Conservation (phyloP, 2,329 filamentous ascomycete species). For the Nemania bipapillata region DNA sequence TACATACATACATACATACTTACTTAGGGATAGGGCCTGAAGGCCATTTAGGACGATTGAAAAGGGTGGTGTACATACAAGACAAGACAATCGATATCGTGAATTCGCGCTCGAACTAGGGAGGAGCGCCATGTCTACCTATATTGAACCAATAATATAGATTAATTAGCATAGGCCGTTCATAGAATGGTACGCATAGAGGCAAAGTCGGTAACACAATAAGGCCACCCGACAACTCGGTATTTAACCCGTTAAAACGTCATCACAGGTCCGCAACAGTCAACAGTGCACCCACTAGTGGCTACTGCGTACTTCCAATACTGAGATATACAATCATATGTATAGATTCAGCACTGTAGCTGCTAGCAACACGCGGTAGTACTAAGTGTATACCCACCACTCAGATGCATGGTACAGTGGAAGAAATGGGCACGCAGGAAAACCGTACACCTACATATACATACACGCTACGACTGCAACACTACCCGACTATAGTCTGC, state of each 20-base stretch:
- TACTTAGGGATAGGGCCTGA: no score
- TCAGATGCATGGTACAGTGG: slow-evolving; percentile 8
- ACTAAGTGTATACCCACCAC: slow-evolving; percentile 4
- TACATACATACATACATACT: no score
- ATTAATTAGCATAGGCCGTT: slow-evolving; percentile 24
- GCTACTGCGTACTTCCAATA: not conserved
- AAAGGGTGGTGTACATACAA: no score
- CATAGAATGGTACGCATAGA: no score
- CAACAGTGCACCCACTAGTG: no score
- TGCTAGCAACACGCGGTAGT: not conserved
- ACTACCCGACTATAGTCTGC: slow-evolving; percentile 33
- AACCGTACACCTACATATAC: slow-evolving; percentile 16
- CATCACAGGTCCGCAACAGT: slow-evolving; percentile 1
- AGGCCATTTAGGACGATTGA: no score
- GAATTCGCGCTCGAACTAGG: not conserved
- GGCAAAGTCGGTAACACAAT: slow-evolving; percentile 8
- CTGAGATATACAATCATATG: not conserved
- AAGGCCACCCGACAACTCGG: slow-evolving; percentile 15
- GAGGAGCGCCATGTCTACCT: not conserved
- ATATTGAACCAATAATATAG: slow-evolving; percentile 5
- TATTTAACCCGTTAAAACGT: slow-evolving; percentile 24
- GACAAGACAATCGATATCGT: no score
- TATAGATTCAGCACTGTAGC: no score
- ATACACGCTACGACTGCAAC: slow-evolving; percentile 19
- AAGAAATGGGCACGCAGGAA: slow-evolving; percentile 3